Evolutionary conservation across 768 basidiomycete species (phyloP), one percentile per base, ranked within the genome.

Genomic region (Candolleomyces aberdarensis): DNA sequence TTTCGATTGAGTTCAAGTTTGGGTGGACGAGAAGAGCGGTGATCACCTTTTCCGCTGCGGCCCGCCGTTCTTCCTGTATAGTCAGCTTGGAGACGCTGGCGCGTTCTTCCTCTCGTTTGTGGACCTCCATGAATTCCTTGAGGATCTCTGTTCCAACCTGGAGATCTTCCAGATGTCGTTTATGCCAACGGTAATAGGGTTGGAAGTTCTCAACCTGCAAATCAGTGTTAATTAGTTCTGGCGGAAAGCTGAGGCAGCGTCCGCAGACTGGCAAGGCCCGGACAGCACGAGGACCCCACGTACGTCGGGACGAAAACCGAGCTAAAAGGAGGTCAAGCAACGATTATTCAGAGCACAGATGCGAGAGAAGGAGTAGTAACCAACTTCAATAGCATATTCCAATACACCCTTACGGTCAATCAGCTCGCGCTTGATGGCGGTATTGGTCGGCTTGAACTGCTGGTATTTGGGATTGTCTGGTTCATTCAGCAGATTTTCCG

Each of bases 341-440:
- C 5, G 17, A 13, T 52, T 44, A n/a, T 40, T 6, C 15, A 17
- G 4, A 53, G 31, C 26, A 51, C 11, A 47, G 31, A 56, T 47
- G 59, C 54, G 31, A 56, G 56, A 57, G 32, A 52, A 14, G 56
- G 29, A 57, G 54, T 20, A 19, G 64, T n/a, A 56, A 79, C 88
- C 72, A 32, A 91, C 92, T 67, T 83, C 89, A 46, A 91, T 78
- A 0, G 89, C 91, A 75, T 89, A 94, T 70, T 94, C 92, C 43
- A 94, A 74, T 0, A 89, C 80, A 3, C 92, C 89, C 76, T 88
- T 84, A 14, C 85, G 85, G 44, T 91, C 82, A 15, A 94, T 80
- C 32, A 94, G 69, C 62, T 84, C 74, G 15, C 81, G 78, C 74
- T 89, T 81, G 76, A 93, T 89, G 20, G 75, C 75, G 36, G 69